Evolutionary conservation across 2,329 filamentous ascomycete species (phyloP).

Genomic region (Colletotrichum nymphaeae): DNA sequence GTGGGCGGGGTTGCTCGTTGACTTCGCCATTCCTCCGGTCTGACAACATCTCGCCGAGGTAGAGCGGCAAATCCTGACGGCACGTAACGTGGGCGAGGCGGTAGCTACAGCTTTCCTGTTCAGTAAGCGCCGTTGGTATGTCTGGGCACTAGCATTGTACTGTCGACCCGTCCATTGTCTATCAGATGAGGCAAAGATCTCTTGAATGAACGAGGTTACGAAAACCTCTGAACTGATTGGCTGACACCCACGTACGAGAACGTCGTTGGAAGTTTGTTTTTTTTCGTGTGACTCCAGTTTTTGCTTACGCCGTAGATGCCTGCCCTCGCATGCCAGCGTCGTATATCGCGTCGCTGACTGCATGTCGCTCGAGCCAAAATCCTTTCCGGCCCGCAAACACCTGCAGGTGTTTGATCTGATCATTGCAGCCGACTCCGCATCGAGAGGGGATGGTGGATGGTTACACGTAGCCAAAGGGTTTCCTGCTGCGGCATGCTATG

Average conservation of each 20-base stretch:
- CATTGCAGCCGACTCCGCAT: not conserved
- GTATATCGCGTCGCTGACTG: not conserved
- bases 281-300: not conserved
- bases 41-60: not conserved
- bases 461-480: too few species aligned
- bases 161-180: not conserved
- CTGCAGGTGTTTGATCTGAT: not conserved
- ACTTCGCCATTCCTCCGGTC: not conserved
- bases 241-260: not conserved
- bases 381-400: not conserved
- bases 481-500: too few species aligned
- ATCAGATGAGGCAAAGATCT: not conserved
- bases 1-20: too few species aligned
- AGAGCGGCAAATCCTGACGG: not conserved
- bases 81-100: not conserved
- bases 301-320: not conserved
- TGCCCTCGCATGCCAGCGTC: not conserved
- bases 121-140: not conserved
- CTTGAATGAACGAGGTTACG: not conserved
- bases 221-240: not conserved
- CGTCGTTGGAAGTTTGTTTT: not conserved
- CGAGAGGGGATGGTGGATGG: not conserved
- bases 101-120: not conserved
- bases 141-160: not conserved
- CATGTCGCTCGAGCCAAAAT: not conserved